Percentiles rank a stretch among this genome's conserved stretches.
phyloP scores from a whole-genome alignment of 106 monocot species.

The Allium cepa region DNA sequence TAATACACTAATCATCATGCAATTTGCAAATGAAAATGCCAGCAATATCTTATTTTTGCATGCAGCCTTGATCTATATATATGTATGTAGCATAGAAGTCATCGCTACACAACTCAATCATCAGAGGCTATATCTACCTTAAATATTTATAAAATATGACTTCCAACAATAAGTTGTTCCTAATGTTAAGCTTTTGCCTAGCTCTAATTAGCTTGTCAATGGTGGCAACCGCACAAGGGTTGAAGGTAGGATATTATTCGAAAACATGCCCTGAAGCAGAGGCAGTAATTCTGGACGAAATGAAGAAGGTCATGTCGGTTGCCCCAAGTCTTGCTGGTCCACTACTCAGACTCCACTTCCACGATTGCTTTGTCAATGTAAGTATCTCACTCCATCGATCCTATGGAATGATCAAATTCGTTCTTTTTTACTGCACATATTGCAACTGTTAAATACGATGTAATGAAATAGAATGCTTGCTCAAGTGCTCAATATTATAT shows the following conservation, averaged over 20 bases:
- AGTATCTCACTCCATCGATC: not conserved
- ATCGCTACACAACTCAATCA: not conserved
- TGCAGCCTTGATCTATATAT: slow-evolving; percentile 1
- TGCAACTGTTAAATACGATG: too few relatives aligned
- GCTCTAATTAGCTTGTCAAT: not conserved
- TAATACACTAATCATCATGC: not conserved
- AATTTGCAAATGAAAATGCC: not conserved
- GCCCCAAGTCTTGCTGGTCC: slow-evolving; percentile 28
- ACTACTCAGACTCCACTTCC: slow-evolving; percentile 47
- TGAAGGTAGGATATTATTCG: slow-evolving; percentile 40
- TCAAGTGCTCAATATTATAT: not conserved
- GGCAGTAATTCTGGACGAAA: slow-evolving; percentile 27
- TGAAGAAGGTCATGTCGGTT: slow-evolving; percentile 13
- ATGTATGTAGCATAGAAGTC: not conserved
- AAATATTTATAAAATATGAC: slow-evolving; percentile 1
- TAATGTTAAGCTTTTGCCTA: too few relatives aligned
- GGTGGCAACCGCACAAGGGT: not conserved
- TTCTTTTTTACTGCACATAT: too few relatives aligned
- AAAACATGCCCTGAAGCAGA: slow-evolving; percentile 42
- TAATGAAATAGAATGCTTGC: too few relatives aligned
- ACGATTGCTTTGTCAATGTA: slow-evolving; percentile 63
- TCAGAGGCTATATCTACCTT: not conserved
- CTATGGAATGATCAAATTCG: too few relatives aligned
- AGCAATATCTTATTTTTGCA: not conserved
- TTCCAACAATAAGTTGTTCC: not conserved